Percentiles rank a stretch among this genome's conserved stretches.
Evolutionary conservation across 441 rosid genomes (phyloP).

Genomic region (Erodium trifolium): DNA sequence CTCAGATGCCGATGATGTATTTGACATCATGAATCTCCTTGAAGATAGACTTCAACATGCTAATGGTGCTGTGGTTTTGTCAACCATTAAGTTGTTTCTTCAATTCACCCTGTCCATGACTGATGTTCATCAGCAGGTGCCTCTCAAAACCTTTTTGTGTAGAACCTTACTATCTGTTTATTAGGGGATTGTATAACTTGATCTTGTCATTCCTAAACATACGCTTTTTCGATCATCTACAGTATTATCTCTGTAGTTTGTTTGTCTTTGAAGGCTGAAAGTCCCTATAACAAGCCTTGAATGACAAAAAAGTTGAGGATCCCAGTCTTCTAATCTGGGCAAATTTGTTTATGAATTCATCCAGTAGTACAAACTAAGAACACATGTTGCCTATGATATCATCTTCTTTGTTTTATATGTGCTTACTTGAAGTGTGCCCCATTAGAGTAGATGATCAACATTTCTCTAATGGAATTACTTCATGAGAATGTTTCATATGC

Average conservation of each 20-base stretch:
- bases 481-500: conserved; percentile 19
- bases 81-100: conserved; percentile 75
- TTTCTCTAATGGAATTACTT: conserved; percentile 12
- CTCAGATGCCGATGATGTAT: conserved; percentile 73
- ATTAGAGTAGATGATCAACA: conserved; percentile 8
- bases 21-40: conserved; percentile 95
- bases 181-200: not conserved
- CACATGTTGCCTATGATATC: not conserved
- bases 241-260: conserved; percentile 4
- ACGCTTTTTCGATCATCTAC: not conserved
- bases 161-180: conserved; percentile 9
- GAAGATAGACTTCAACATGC: conserved; percentile 99
- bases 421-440: no score
- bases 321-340: not conserved
- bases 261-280: not conserved
- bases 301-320: not conserved
- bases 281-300: not conserved
- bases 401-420: conserved; percentile 4
- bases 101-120: conserved; percentile 87
- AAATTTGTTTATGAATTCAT: not conserved
- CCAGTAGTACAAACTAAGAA: not conserved
- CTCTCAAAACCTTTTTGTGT: not conserved
- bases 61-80: conserved; percentile 96
- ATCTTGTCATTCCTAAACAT: no score
- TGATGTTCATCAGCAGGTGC: conserved; percentile 95